Conservation (phyloP, 2,329 filamentous ascomycete genomes). For the Pseudogymnoascus sp. region DNA sequence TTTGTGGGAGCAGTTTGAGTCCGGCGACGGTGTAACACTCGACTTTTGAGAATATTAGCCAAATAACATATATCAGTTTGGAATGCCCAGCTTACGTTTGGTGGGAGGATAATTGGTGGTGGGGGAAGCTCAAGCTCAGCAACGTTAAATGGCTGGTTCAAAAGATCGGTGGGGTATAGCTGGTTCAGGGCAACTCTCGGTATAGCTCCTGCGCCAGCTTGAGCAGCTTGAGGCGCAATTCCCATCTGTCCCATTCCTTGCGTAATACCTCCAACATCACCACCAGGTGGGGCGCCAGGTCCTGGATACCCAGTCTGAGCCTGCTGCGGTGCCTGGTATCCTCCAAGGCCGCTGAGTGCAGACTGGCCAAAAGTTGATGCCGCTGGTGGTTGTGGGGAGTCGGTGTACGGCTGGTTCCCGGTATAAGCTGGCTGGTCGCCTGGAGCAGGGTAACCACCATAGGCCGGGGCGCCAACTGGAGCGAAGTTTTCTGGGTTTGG, state of each 20-base stretch:
- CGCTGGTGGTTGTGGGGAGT: slow-evolving; percentile 13
- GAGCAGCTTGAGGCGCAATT: slow-evolving; percentile 43
- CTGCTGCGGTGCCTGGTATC: slow-evolving; percentile 54
- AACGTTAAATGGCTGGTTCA: slow-evolving; percentile 90
- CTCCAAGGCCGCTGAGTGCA: slow-evolving; percentile 42
- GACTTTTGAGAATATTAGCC: slow-evolving; percentile 47
- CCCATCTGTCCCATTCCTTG: slow-evolving; percentile 78
- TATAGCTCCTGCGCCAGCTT: slow-evolving; percentile 39
- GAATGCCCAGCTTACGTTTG: slow-evolving; percentile 62
- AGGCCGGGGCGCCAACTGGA: slow-evolving; percentile 31
- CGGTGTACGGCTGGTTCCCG: slow-evolving; percentile 20
- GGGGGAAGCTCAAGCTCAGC: slow-evolving; percentile 86
- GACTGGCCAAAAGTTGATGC: slow-evolving; percentile 31
- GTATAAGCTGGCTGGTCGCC: slow-evolving; percentile 24
- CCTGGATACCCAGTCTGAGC: slow-evolving; percentile 55
- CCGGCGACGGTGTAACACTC: slow-evolving; percentile 82
- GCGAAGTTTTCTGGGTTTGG: slow-evolving; percentile 40
- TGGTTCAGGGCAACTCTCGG: slow-evolving; percentile 64
- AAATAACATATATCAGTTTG: slow-evolving; percentile 28
- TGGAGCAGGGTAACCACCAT: slow-evolving; percentile 29
- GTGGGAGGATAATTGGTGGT: slow-evolving; percentile 81
- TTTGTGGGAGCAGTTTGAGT: slow-evolving; percentile 86
- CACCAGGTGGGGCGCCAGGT: slow-evolving; percentile 37
- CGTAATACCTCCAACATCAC: slow-evolving; percentile 64
- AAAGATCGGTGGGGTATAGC: slow-evolving; percentile 83